A percentile compares a stretch with the other conserved stretches of the same genome.
These are phyloP conservation scores for Chaetomiaceae sp. DNA, from an alignment of 2,329 filamentous ascomycete species.

Conservation along the genomic window DNA sequence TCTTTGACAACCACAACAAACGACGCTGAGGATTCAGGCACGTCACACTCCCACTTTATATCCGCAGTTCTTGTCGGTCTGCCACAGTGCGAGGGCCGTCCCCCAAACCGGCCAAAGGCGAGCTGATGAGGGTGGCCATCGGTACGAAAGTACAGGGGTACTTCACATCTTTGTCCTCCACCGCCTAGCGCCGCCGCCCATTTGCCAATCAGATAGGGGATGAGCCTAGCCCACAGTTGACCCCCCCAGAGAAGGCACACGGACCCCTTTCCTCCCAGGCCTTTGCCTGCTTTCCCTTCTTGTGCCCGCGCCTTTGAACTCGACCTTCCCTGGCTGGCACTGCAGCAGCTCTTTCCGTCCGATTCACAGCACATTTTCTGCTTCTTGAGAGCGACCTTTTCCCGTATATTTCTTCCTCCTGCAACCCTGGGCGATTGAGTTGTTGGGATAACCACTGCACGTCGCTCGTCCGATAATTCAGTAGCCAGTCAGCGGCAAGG, in stretches of 20 bases:
- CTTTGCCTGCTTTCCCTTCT: slow-evolving; percentile 15
- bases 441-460: slow-evolving; percentile 3
- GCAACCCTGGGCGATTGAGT: slow-evolving; percentile 10
- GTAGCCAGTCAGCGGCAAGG: background rate
- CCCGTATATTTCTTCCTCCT: slow-evolving; percentile 5
- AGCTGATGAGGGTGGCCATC: slow-evolving; percentile 7
- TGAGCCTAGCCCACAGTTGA: slow-evolving; percentile 13
- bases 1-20: no score
- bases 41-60: no score
- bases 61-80: no score
- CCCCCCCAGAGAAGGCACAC: slow-evolving; percentile 22
- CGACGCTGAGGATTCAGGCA: no score
- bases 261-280: slow-evolving; percentile 21
- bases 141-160: no score
- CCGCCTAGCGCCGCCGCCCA: slow-evolving; percentile 5
- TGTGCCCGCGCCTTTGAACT: slow-evolving; percentile 10
- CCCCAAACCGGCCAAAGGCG: slow-evolving; percentile 14
- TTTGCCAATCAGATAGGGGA: slow-evolving; percentile 24
- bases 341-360: slow-evolving; percentile 12
- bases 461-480: slow-evolving; percentile 5
- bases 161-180: slow-evolving; percentile 17
- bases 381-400: slow-evolving; percentile 2
- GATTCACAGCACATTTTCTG: slow-evolving; percentile 5
- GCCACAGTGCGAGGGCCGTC: slow-evolving; percentile 4
- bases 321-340: slow-evolving; percentile 10